phyloP scores from a whole-genome alignment of 768 basidiomycete species.

The Sarcodon sp. region DNA sequence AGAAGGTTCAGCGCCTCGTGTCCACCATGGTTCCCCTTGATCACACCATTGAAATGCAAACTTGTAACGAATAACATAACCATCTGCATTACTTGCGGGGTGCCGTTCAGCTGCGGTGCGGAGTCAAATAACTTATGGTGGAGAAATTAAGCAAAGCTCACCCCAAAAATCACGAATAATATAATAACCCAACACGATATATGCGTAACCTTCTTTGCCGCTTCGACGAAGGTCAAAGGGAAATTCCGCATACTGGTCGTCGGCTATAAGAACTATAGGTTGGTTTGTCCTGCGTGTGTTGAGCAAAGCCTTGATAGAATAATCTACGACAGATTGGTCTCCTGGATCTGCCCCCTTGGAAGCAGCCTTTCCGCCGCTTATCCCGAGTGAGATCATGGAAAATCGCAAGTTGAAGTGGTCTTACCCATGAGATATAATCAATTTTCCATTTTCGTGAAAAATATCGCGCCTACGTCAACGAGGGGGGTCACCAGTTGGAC shows the following conservation, averaged over 20 bases:
- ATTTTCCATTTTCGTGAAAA: slow-evolving; percentile 47
- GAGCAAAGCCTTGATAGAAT: slow-evolving; percentile 58
- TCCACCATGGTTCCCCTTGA: slow-evolving; percentile 47
- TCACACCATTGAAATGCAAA: slow-evolving; percentile 82
- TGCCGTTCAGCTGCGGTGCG: slow-evolving; percentile 47
- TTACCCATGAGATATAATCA: slow-evolving; percentile 81
- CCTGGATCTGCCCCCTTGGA: slow-evolving; percentile 40
- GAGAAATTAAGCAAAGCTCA: slow-evolving; percentile 16
- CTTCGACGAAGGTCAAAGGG: slow-evolving; percentile 43
- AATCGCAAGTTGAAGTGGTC: slow-evolving; percentile 8
- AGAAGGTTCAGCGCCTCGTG: slow-evolving; percentile 1
- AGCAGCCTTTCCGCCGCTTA: slow-evolving; percentile 55
- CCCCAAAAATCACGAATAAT: slow-evolving; percentile 62
- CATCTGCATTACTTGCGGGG: slow-evolving; percentile 26
- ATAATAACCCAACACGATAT: slow-evolving; percentile 57
- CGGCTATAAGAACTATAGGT: slow-evolving; percentile 60
- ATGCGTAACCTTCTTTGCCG: slow-evolving; percentile 29
- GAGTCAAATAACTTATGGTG: slow-evolving; percentile 4
- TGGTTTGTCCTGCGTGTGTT: slow-evolving; percentile 37
- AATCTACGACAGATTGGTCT: slow-evolving; percentile 58
- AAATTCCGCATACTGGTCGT: slow-evolving; percentile 62
- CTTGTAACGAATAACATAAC: slow-evolving; percentile 63
- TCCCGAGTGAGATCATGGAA: slow-evolving; percentile 1
- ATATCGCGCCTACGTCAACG: slow-evolving; percentile 42
- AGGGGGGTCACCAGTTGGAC: slow-evolving; percentile 3